These are phyloP conservation scores for Coemansia sp. DNA, from an alignment of 371 early-diverging fungal species.

Conservation along the genomic window DNA sequence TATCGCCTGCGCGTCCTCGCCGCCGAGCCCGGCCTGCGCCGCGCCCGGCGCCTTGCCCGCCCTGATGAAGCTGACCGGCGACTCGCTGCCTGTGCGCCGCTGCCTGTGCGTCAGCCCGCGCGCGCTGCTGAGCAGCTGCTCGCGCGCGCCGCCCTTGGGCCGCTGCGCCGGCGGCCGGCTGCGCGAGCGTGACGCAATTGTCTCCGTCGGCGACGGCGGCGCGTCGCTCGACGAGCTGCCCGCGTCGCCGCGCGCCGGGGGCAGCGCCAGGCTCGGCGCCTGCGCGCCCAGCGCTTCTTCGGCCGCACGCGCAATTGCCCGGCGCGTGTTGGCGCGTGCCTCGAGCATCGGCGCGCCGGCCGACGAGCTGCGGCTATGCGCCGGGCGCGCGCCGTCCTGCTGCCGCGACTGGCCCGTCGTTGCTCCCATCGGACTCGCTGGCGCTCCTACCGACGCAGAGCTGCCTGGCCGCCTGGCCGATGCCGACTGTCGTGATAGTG, in stretches of 20 bases:
- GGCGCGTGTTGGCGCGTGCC: conserved; percentile 17
- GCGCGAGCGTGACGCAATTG: conserved; percentile 25
- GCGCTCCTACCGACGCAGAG: conserved; percentile 24
- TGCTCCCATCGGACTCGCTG: conserved; percentile 15
- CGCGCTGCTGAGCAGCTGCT: not conserved
- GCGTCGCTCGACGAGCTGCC: conserved; percentile 5
- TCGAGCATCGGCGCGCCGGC: conserved; percentile 33
- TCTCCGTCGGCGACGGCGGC: conserved; percentile 34
- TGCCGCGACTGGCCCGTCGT: conserved; percentile 16
- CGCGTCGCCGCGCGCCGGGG: conserved; percentile 23
- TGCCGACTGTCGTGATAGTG: conserved; percentile 41
- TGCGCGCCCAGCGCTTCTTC: conserved; percentile 11
- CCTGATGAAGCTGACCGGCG: not conserved
- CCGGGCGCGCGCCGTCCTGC: conserved; percentile 11
- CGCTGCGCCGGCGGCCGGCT: conserved; percentile 12
- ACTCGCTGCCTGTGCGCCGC: not conserved
- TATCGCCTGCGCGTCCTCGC: not conserved
- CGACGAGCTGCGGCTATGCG: conserved; percentile 45
- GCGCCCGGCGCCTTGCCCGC: not conserved
- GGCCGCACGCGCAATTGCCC: conserved; percentile 26
- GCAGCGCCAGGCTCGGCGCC: conserved; percentile 4
- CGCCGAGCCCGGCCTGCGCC: not conserved
- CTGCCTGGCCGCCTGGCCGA: conserved; percentile 31
- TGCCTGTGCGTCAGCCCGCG: not conserved
- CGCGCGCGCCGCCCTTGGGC: not conserved